Conservation (phyloP, 2,329 filamentous ascomycete genomes). For the Parafenestella ontariensis region DNA sequence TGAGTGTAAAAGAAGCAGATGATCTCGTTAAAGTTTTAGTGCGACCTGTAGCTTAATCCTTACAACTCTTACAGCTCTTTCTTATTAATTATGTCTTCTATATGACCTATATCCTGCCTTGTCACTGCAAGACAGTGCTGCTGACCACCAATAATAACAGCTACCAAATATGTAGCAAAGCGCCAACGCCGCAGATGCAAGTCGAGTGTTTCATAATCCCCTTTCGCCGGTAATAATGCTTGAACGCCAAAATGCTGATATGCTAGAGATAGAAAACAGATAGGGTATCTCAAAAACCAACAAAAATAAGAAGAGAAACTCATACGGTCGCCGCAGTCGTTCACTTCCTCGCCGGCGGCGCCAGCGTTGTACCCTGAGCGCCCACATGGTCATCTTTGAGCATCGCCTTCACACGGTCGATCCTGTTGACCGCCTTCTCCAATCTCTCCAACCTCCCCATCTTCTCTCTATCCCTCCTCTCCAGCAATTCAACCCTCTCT, state of each 20-base stretch:
- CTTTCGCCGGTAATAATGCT: neutral
- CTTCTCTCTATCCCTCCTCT: conserved; percentile 75
- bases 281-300: neutral
- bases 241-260: neutral
- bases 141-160: too few relatives aligned
- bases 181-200: neutral
- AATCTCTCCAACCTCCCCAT: conserved; percentile 70
- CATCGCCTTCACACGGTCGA: conserved; percentile 72
- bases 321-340: neutral
- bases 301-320: neutral
- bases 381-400: conserved; percentile 48
- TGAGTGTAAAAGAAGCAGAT: too few relatives aligned
- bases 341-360: conserved; percentile 6
- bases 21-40: too few relatives aligned
- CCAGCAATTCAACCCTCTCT: conserved; percentile 71
- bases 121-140: too few relatives aligned
- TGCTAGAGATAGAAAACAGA: neutral
- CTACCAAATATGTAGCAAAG: neutral
- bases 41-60: too few relatives aligned
- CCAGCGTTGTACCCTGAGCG: neutral
- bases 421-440: conserved; percentile 73
- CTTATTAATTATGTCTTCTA: too few relatives aligned
- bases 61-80: too few relatives aligned
- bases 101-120: too few relatives aligned
- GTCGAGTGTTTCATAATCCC: neutral